Percentiles rank a stretch among this genome's conserved stretches.
These are phyloP conservation scores for Panicum virgatum DNA, from an alignment of 202 grass and related monocot species.

Conservation along the genomic window DNA sequence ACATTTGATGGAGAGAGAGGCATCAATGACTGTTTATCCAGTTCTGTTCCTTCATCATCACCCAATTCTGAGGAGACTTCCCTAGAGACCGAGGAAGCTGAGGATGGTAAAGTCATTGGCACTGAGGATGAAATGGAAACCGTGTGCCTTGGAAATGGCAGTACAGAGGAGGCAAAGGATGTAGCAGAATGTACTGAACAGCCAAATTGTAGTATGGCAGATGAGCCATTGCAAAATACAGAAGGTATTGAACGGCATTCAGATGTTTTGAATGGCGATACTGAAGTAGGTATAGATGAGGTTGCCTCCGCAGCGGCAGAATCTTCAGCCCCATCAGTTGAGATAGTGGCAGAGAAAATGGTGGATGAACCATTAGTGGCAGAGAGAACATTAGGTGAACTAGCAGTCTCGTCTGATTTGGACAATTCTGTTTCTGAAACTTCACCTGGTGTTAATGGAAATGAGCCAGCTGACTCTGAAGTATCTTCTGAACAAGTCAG, in stretches of 20 bases:
- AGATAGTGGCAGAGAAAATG: slow-evolving; percentile 23
- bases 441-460: slow-evolving; percentile 33
- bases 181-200: slow-evolving; percentile 43
- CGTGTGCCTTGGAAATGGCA: slow-evolving; percentile 58
- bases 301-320: slow-evolving; percentile 22
- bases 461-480: slow-evolving; percentile 9
- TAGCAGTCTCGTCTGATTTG: slow-evolving; percentile 23
- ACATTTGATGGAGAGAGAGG: slow-evolving; percentile 87
- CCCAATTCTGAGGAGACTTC: slow-evolving; percentile 60
- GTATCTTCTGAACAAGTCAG: slow-evolving; percentile 29
- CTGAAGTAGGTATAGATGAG: slow-evolving; percentile 38
- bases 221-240: slow-evolving; percentile 44
- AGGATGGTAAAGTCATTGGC: slow-evolving; percentile 57
- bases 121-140: slow-evolving; percentile 55
- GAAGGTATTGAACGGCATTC: slow-evolving; percentile 32
- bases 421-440: slow-evolving; percentile 28
- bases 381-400: slow-evolving; percentile 23
- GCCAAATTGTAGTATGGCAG: slow-evolving; percentile 19
- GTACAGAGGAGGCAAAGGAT: slow-evolving; percentile 51
- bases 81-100: slow-evolving; percentile 42
- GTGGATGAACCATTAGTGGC: slow-evolving; percentile 19
- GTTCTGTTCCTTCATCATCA: slow-evolving; percentile 64
- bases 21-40: slow-evolving; percentile 58
- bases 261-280: slow-evolving; percentile 41
- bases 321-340: slow-evolving; percentile 31